These are phyloP conservation scores for Gracilaria domingensis DNA, from an alignment of 23 red algal genomes.

Conservation along the genomic window DNA sequence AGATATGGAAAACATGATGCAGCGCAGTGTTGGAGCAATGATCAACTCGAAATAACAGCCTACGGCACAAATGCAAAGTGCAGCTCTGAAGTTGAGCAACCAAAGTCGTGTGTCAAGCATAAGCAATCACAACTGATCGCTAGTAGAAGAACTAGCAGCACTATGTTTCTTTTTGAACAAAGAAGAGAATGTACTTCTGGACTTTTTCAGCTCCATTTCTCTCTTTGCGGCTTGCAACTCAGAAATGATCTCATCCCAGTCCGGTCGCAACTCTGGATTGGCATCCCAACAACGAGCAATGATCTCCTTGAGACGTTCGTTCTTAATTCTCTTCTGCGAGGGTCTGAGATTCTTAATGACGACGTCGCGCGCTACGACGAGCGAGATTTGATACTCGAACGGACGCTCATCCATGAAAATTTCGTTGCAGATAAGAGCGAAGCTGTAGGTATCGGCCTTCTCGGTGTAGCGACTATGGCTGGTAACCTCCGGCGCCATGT, in stretches of 20 bases:
- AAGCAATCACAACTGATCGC: neutral
- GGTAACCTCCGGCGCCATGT: slow-evolving; percentile 99
- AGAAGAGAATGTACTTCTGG: slow-evolving; percentile 6
- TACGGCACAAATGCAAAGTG: neutral
- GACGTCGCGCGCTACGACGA: slow-evolving; percentile 90
- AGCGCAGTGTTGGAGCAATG: neutral
- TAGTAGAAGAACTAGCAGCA: slow-evolving; percentile 30
- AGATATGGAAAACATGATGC: slow-evolving; percentile 3
- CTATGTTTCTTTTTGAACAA: slow-evolving; percentile 44
- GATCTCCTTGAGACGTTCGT: slow-evolving; percentile 69
- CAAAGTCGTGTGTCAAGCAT: neutral
- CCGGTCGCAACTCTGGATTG: slow-evolving; percentile 74
- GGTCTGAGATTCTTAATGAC: slow-evolving; percentile 92
- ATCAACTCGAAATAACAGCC: neutral
- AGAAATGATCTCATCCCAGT: slow-evolving; percentile 85
- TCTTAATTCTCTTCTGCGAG: slow-evolving; percentile 85
- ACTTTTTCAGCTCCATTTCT: slow-evolving; percentile 47
- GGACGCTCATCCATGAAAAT: slow-evolving; percentile 94
- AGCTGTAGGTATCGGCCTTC: slow-evolving; percentile 96
- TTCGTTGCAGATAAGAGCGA: slow-evolving; percentile 95
- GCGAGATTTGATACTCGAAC: slow-evolving; percentile 88
- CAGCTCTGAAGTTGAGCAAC: too few species aligned
- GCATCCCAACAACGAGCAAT: slow-evolving; percentile 84
- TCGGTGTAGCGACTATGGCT: slow-evolving; percentile 87
- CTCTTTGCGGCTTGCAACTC: slow-evolving; percentile 61